These are phyloP conservation scores for Dactylonectria estremocensis DNA, from an alignment of 2,329 filamentous ascomycete species.

Conservation along the genomic window DNA sequence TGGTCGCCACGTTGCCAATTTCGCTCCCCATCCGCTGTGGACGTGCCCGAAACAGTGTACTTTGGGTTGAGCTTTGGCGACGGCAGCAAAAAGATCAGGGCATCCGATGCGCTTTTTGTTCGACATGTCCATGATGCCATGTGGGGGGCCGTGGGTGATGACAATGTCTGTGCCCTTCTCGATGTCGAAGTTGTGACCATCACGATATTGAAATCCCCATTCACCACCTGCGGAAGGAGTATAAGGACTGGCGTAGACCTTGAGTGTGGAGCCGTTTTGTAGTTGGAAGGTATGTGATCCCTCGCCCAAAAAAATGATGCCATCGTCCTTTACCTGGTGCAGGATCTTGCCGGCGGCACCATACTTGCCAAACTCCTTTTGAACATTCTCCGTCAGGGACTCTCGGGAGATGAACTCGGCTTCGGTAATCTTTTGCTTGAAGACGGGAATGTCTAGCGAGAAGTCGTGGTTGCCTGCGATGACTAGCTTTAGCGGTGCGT, in stretches of 20 bases:
- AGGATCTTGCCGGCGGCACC: conserved; percentile 54
- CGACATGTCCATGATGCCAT: conserved; percentile 58
- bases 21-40: conserved; percentile 55
- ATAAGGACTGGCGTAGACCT: conserved; percentile 62
- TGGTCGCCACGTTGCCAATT: conserved; percentile 62
- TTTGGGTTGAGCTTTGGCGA: conserved; percentile 45
- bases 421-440: conserved; percentile 48
- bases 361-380: conserved; percentile 55
- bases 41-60: conserved; percentile 57
- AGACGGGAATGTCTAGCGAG: conserved; percentile 55
- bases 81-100: conserved; percentile 46
- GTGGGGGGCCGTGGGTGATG: conserved; percentile 55
- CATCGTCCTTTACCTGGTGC: conserved; percentile 37
- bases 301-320: conserved; percentile 60
- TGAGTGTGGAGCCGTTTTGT: conserved; percentile 58
- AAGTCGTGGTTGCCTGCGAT: conserved; percentile 70
- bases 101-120: conserved; percentile 48
- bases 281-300: conserved; percentile 58
- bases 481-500: conserved; percentile 63
- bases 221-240: conserved; percentile 56
- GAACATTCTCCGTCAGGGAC: conserved; percentile 24
- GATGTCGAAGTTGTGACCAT: conserved; percentile 48
- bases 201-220: conserved; percentile 64
- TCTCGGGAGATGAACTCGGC: conserved; percentile 27
- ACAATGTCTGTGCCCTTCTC: conserved; percentile 48